Evolutionary conservation across 805 yeast species (phyloP).

Genomic region (Saccharomycopsis babjevae): DNA sequence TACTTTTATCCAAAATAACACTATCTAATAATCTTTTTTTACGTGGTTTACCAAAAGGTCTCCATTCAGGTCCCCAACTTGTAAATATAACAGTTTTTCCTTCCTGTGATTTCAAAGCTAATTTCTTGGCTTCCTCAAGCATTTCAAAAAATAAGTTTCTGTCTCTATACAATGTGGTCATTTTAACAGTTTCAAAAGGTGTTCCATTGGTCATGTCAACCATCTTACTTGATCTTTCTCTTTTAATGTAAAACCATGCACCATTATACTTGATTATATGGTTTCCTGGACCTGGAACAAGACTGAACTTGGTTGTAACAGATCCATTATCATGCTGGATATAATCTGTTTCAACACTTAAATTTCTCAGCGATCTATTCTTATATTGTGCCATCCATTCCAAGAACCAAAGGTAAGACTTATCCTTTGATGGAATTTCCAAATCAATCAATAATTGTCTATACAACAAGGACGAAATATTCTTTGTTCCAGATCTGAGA

Average conservation of each 20-base stretch:
- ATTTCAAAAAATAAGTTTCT: constrained; percentile 57
- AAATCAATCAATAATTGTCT: constrained; percentile 82
- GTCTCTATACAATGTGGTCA: constrained; percentile 84
- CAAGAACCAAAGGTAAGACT: constrained; percentile 87
- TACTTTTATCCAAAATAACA: constrained; percentile 72
- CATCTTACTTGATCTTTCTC: constrained; percentile 85
- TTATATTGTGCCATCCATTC: constrained; percentile 92
- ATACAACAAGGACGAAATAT: constrained; percentile 58
- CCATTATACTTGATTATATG: constrained; percentile 80
- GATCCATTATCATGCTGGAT: constrained; percentile 90
- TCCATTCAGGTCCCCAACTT: constrained; percentile 98
- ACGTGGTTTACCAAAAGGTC: constrained; percentile 94
- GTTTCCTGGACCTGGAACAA: constrained; percentile 96
- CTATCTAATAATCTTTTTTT: constrained; percentile 76
- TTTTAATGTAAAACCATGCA: constrained; percentile 76
- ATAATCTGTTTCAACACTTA: constrained; percentile 81
- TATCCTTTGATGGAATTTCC: constrained; percentile 88
- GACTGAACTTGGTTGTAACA: constrained; percentile 72
- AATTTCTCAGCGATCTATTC: constrained; percentile 64
- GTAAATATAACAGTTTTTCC: constrained; percentile 92
- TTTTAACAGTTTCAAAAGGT: constrained; percentile 92
- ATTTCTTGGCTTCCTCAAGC: constrained; percentile 69
- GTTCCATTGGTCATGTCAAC: constrained; percentile 84
- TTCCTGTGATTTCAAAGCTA: constrained; percentile 74
- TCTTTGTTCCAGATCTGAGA: constrained; percentile 56